Percentiles rank a stretch among this genome's conserved stretches.
Conservation (phyloP, 2,329 filamentous ascomycete genomes). For the Blastomyces silverae region DNA sequence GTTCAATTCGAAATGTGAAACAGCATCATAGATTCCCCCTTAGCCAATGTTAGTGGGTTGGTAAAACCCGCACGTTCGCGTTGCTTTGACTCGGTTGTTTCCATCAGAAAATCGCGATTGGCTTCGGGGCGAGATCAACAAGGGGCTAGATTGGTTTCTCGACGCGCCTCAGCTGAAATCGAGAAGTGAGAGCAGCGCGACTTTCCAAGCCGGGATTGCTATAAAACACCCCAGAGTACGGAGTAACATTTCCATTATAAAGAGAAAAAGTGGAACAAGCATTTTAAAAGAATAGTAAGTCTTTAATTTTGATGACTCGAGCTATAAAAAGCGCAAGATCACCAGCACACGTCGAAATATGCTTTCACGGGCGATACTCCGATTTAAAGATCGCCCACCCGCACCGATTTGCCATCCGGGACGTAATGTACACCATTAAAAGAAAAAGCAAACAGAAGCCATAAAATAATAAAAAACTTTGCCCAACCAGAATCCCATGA, state of each 20-base stretch:
- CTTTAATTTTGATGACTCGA: conserved; percentile 7
- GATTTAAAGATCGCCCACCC: conserved; percentile 24
- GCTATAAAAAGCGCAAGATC: conserved; percentile 10
- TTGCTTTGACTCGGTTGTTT: background rate
- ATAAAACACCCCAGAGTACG: too few species aligned
- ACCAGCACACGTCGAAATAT: conserved; percentile 12
- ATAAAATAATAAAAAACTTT: conserved; percentile 40
- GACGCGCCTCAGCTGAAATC: background rate
- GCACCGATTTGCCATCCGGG: conserved; percentile 46
- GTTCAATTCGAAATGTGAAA: background rate
- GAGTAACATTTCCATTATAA: background rate
- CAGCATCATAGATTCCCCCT: background rate
- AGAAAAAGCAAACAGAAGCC: conserved; percentile 42
- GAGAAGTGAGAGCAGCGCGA: background rate
- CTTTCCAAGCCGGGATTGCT: background rate
- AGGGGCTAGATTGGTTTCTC: background rate
- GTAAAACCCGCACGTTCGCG: background rate
- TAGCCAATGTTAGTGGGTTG: background rate
- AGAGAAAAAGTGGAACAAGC: background rate
- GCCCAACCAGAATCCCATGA: conserved; percentile 65
- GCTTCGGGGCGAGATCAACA: background rate
- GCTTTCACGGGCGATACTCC: conserved; percentile 17
- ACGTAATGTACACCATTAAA: conserved; percentile 57
- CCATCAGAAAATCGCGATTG: background rate
- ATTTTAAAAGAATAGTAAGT: background rate